Evolutionary conservation across 164 flowering plant species (phyloP), one percentile per base, ranked within the genome.

Genomic region (Cinnamomum micranthum): DNA sequence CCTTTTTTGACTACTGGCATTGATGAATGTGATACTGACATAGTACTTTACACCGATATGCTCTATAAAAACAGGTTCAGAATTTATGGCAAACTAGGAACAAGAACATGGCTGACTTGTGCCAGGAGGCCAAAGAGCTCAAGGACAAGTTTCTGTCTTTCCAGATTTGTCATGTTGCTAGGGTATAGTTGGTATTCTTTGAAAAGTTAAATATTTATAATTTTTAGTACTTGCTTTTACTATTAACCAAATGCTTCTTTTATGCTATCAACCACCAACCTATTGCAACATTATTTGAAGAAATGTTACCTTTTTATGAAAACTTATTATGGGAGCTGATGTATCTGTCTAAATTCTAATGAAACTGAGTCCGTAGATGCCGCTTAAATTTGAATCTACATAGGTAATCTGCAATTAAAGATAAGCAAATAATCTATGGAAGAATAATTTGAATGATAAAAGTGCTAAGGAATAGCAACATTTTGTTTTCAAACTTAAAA

Each of bases 11-110:
- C 60, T 55, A 5, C n/a, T 14, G 60, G 60, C 6, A 55, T 17
- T 55, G 20, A 55, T 55, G 47, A 55, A 15, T 17, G 60, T 17
- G 4, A 15, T 55, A 17, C 60, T 55, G 60, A 55, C 60, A 17
- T 20, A 4, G 7, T 20, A 55, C n/a, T 55, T 55, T 55, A 55
- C 60, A 4, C n/a, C 19, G 60, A 55, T 14, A 55, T 17, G 60
- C 60, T 55, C 60, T 9, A 41, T 41, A 14, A 55, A 55, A 28
- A 52, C 88, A 95, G 98, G 76, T 91, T 75, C 86, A 87, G 71
- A 94, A 93, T 72, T 65, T 75, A 69, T 95, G 99, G 98, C 85
- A 86, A 79, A 83, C 80, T 14, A 88, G 79, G 82, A 67, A 85
- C 70, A 73, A 87, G 72, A 85, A 85, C 82, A 82, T 93, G 82